Evolutionary conservation across 495 filamentous ascomycete genomes (phyloP), one percentile per base, ranked within the genome.

Genomic region (Aspergillus sclerotiicarbonarius): DNA sequence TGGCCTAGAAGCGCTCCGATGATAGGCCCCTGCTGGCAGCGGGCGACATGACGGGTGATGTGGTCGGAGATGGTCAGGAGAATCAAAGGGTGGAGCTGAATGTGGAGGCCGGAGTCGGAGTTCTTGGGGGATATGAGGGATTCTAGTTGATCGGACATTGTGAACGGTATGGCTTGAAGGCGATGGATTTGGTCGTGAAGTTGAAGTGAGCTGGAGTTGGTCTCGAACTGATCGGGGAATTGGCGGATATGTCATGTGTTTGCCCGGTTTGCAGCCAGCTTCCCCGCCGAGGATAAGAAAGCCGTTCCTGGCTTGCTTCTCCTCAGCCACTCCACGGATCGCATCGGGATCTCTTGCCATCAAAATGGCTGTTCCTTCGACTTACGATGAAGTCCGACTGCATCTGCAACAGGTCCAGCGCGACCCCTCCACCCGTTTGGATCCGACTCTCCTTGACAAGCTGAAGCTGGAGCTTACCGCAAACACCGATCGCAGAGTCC

Each of bases 41-140:
- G 86, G 41, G 94, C 82, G 13, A 86, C 89, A 73, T 94, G 92
- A 51, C 94, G 85, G 43, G 93, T 95, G 69, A 97, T 91, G 71
- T 92, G 93, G 76, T 99, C 94, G 51, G 92, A 96, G 59, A 99
- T 92, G 18, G 90, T 96, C 73, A 99, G 90, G 51, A 98, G 85
- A 31, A 95, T 90, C 9, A 99, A 86, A 43, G 94, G 94, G 67
- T 99, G 94, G 5, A 99, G 85, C 63, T 91, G 87, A 30, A 92
- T 86, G 62, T 89, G 84, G 16, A 95, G 84, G 20, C 88, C 86
- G 13, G 90, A 90, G 62, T 87, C 84, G 56, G 92, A 90, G 9
- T 89, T 84, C 64, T 87, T 81, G 9, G 75, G 77, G 1, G 86
- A 88, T 32, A 90, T 65, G 30, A 89, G 78, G 9, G 82, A 78